phyloP scores from a whole-genome alignment of 495 filamentous ascomycete species.

The Usnea hakonensis region DNA sequence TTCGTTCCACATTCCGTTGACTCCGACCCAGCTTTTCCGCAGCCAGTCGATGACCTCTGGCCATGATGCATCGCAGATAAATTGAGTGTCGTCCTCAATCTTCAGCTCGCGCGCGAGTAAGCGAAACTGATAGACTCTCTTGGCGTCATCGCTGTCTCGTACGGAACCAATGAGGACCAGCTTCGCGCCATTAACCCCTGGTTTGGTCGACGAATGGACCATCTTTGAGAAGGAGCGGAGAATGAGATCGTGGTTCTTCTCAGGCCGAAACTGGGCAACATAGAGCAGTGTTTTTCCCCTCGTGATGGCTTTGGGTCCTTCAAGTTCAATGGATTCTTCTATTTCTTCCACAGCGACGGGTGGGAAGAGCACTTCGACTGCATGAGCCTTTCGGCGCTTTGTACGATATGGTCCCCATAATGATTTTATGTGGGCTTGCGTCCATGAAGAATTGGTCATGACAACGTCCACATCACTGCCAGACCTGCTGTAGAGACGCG shows the following conservation, averaged over 20 bases:
- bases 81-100: conserved; percentile 74
- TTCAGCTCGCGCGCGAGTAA: conserved; percentile 80
- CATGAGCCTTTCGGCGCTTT: conserved; percentile 32
- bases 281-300: conserved; percentile 71
- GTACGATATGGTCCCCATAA: conserved; percentile 63
- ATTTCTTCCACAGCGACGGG: conserved; percentile 85
- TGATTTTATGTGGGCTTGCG: conserved; percentile 68
- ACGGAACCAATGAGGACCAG: conserved; percentile 85
- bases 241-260: conserved; percentile 88
- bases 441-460: conserved; percentile 97
- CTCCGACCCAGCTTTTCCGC: conserved; percentile 64
- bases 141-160: conserved; percentile 71
- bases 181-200: conserved; percentile 39
- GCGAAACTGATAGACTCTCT: conserved; percentile 82
- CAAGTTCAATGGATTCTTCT: conserved; percentile 59
- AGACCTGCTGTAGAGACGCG: conserved; percentile 68
- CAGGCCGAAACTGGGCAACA: conserved; percentile 94
- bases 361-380: conserved; percentile 68
- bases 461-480: conserved; percentile 80
- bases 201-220: conserved; percentile 27
- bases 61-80: conserved; percentile 85
- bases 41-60: conserved; percentile 74
- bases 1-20: conserved; percentile 99
- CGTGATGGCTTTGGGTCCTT: conserved; percentile 51
- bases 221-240: conserved; percentile 76